Conservation (phyloP, 495 filamentous ascomycete species). For the Cercophora samala region DNA sequence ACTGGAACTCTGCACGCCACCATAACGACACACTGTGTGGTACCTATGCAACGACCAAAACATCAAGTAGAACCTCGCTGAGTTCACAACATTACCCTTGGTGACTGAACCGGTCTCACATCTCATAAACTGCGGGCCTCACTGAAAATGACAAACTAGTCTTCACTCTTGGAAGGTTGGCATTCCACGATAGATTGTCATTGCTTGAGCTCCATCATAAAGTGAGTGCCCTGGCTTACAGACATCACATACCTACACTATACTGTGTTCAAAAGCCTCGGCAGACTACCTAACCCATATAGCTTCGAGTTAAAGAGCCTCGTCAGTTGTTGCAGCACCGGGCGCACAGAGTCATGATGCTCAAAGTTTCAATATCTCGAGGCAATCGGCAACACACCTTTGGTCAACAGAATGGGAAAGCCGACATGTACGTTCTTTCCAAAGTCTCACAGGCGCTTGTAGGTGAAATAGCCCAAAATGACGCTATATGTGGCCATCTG, state of each 20-base stretch:
- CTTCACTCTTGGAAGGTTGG: background rate
- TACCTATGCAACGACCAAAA: background rate
- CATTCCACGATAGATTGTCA: background rate
- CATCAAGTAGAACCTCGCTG: background rate
- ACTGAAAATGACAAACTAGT: too few relatives aligned
- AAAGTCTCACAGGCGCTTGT: background rate
- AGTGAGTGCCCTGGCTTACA: too few relatives aligned
- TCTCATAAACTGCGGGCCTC: too few relatives aligned
- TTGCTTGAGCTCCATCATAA: background rate
- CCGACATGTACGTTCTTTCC: background rate
- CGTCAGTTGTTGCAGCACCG: background rate
- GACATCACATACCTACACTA: too few relatives aligned
- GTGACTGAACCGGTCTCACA: too few relatives aligned
- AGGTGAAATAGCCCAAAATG: background rate
- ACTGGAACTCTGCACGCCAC: background rate
- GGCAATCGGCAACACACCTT: background rate
- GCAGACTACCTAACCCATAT: too few relatives aligned
- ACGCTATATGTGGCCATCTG: background rate
- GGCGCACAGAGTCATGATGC: background rate
- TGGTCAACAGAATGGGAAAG: background rate
- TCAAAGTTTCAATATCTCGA: background rate
- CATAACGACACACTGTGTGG: background rate
- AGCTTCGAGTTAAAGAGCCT: background rate
- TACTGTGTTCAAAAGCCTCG: background rate
- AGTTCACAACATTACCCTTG: background rate